Conservation (phyloP, 768 basidiomycete genomes). For the Chalciporus sphaerocephalus region DNA sequence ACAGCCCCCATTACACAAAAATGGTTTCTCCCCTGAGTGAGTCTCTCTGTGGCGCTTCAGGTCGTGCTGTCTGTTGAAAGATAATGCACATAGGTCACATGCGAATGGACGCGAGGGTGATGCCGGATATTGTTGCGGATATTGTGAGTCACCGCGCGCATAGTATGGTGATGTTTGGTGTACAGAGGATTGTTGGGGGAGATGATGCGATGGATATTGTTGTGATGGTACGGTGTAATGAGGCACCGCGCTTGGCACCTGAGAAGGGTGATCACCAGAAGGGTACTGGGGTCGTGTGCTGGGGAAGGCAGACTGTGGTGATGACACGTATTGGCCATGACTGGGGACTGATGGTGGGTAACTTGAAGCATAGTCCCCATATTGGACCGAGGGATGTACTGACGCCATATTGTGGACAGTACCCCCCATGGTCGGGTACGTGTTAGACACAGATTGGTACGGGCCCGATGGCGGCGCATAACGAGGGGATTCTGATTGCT, state of each 20-base stretch:
- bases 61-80: constrained; percentile 84
- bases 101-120: constrained; percentile 61
- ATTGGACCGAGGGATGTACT: constrained; percentile 19
- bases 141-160: constrained; percentile 26
- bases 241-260: constrained; percentile 34
- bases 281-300: constrained; percentile 25
- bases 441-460: constrained; percentile 16
- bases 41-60: constrained; percentile 81
- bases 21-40: constrained; percentile 83
- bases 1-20: constrained; percentile 76
- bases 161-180: constrained; percentile 34
- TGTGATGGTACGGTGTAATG: constrained; percentile 28
- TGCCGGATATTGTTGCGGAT: constrained; percentile 45
- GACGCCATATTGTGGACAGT: constrained; percentile 19
- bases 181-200: constrained; percentile 12
- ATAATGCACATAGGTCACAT: constrained; percentile 71
- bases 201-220: constrained; percentile 26
- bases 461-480: constrained; percentile 21
- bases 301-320: constrained; percentile 2
- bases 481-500: constrained; percentile 16
- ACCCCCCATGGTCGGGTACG: constrained; percentile 18
- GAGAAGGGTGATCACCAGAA: constrained; percentile 24
- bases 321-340: constrained; percentile 22
- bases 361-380: constrained; percentile 21
- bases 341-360: constrained; percentile 14